Base-by-base conservation (phyloP, 192 early-diverging fungal species). In the Coemansia sp. region DNA sequence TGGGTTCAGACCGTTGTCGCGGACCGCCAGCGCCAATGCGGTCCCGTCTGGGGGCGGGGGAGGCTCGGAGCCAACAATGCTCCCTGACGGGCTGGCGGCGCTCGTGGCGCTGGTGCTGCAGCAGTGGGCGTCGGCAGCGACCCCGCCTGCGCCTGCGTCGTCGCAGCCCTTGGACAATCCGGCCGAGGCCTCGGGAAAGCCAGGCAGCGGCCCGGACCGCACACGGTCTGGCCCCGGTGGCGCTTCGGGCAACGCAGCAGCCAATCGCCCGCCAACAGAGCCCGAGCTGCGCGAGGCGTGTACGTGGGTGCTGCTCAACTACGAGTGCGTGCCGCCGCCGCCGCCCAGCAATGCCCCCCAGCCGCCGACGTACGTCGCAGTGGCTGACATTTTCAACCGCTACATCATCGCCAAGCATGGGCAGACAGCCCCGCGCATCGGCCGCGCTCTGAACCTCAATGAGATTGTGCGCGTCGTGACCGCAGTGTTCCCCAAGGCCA, bases 271-370 rank as follows among this genome's bases (percentile, higher is more conserved):
- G 20, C 83, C 83, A 13, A 80, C 83, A 5, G 83, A 85, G 66
- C 78, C 75, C 1, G 83, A 85, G 71, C 71, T 85, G 65, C 83
- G 83, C 24, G 83, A 85, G 63, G 83, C 83, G 10, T 85, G 83
- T 22, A 85, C 83, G 7, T 85, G 83, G 83, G 83, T 80, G 20
- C 67, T 85, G 33, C 72, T 85, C 12, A 85, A 85, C 75, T 85
- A 85, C 49, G 83, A 85, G 69, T 61, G 76, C 29, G 54, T 46
- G 18, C 42, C 57, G 16, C 70, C 66, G 18, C 42, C 57, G 16
- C 70, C 66, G 8, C 33, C 51, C 42, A 16, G 13, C 42, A 44
- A 44, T 44, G 42, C 5, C 42, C 70, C 55, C 43, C 70, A 65
- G 60, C 57, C 67, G 44, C 57, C 74, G 38, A 31, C 36, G 0